Evolutionary conservation across 1,284 basidiomycete species (phyloP), one percentile per base, ranked within the genome.

Genomic region (Cryptococcus sp.): DNA sequence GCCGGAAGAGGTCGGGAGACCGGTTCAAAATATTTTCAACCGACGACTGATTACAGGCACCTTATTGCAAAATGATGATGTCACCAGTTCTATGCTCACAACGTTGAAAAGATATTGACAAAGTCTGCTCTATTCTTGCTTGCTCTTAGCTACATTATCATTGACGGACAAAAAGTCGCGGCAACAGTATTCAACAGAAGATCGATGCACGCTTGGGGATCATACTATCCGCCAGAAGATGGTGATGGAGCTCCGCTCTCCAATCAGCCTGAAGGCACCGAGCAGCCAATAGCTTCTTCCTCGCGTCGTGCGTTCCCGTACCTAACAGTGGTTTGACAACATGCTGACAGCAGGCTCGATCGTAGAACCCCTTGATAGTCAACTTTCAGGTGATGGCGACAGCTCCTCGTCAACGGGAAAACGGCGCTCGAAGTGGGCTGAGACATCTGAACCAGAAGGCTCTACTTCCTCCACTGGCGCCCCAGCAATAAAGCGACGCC

Each of bases 401-500:
- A 26, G 8, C 20, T 20, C 19, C 15, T 23, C 25, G 15, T 38
- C 48, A 20, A 7, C 17, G 4, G 48, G 49, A 5, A 52, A 40
- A 40, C 58, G 55, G 26, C 52, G 59, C 20, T 58, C 55, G 15
- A 61, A 53, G 19, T 54, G 52, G 55, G 53, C 46, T 38, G 45
- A 54, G 5, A 16, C 44, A 3, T 38, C 29, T 15, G 46, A 46
- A 10, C 46, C 22, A 26, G 53, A 26, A 48, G 20, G 39, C 16
- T 16, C 48, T 41, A 29, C 52, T 6, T 54, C 49, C 15, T 29
- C 40, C 15, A 37, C 57, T 29, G 8, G 50, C 22, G 38, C 51
- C n/a, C 52, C 57, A 34, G 49, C 59, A 5, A 74, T 73, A 46
- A 74, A 72, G 52, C 58, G 65, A 26, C 64, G 73, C 11, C 49